These are phyloP conservation scores for Botrytis squamosa DNA, from an alignment of 2,329 filamentous ascomycete species.

Conservation along the genomic window DNA sequence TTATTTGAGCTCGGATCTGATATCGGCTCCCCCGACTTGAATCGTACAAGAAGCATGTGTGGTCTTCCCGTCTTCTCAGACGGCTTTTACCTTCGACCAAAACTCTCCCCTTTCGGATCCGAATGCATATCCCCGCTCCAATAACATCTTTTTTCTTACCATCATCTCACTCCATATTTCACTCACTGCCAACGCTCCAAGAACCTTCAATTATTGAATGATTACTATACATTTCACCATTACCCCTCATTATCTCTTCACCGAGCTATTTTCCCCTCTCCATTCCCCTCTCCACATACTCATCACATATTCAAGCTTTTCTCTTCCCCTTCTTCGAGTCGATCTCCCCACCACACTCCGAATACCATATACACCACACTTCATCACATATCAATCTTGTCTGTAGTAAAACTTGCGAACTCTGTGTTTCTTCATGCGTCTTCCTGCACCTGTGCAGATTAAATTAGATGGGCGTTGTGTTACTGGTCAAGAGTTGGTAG, in stretches of 20 bases:
- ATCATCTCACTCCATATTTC: not conserved
- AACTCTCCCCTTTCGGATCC: not conserved
- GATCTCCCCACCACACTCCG: not conserved
- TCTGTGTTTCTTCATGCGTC: not conserved
- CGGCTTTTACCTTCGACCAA: not conserved
- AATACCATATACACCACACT: not conserved
- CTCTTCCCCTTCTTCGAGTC: not conserved
- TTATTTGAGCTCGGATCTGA: not conserved
- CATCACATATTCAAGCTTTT: not conserved
- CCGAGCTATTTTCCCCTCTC: not conserved
- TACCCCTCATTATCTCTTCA: not conserved
- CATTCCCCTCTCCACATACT: too few species aligned
- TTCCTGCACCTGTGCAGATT: slow-evolving; percentile 4
- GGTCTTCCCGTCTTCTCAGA: not conserved
- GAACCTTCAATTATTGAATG: not conserved
- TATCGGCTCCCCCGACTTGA: not conserved
- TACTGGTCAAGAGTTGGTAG: not conserved
- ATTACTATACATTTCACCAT: not conserved
- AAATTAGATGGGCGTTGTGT: not conserved
- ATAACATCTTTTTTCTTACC: not conserved
- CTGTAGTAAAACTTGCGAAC: not conserved
- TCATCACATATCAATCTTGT: not conserved
- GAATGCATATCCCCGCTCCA: not conserved
- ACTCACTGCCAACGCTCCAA: not conserved
- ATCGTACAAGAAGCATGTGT: not conserved